Evolutionary conservation across 1,284 basidiomycete genomes (phyloP), one percentile per base, ranked within the genome.

Genomic region (Marasmius sp.): DNA sequence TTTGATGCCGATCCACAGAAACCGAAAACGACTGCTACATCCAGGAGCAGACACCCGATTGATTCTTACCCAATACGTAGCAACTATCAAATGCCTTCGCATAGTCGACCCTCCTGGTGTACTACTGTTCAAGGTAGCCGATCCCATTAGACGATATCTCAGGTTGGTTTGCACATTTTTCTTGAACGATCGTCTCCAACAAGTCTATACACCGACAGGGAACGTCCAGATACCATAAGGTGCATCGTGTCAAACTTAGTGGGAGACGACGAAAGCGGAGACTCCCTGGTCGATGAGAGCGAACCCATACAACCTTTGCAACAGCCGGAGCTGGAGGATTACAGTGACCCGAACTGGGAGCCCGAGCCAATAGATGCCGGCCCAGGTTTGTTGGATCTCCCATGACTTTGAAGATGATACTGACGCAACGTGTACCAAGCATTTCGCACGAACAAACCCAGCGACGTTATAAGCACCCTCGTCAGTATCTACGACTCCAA

Each of bases 401-500:
- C 39, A 58, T 61, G 55, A 37, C 45, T 50, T 36, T 45, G 33
- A 3, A 7, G 11, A 9, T 22, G 12, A 20, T 45, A 33, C 12
- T 45, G 50, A 54, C 11, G 18, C n/a, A 39, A 22, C 7, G 37
- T 27, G 38, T 45, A 12, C 62, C 43, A 54, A 95, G 95, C 95
- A 66, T 97, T 96, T 77, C 84, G 94, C 37, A 87, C 91, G 0
- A 94, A 91, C 70, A 94, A 92, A 71, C 87, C 91, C 0, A 91
- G 91, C 66, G 95, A 98, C 71, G 87, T 97, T 63, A 90, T 98
- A 69, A 95, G 93, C 71, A 96, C 95, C 0, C 86, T 98, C 0
- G 94, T 98, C 66, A 95, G 93, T 72, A 98, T 98, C 66, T 98
- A 97, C 70, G 94, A 97, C 70, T 95, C 94, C 1, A 92, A 94